A percentile compares a stretch with the other conserved stretches of the same genome.
Conservation (phyloP, 2,329 filamentous ascomycete genomes). For the Orbilia javanica region DNA sequence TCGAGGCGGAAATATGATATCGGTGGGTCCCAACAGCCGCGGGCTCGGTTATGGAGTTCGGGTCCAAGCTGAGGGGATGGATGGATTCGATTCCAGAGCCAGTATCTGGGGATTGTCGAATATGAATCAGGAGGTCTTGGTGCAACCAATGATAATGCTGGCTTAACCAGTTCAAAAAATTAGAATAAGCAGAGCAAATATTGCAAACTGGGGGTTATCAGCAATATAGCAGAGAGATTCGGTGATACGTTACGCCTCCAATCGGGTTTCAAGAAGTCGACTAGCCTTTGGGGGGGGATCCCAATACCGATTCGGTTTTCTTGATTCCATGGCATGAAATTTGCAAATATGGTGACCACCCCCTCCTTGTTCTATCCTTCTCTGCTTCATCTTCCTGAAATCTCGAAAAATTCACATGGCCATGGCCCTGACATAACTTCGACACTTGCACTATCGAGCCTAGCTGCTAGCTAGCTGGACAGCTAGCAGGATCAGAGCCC, state of each 20-base stretch:
- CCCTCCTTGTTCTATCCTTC: constrained; percentile 10
- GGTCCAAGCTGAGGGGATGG: constrained; percentile 40
- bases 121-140: constrained; percentile 58
- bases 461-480: not conserved
- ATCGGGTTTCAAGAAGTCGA: not conserved
- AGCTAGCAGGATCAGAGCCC: not conserved
- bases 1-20: constrained; percentile 44
- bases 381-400: constrained; percentile 25
- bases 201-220: constrained; percentile 17
- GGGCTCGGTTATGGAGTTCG: constrained; percentile 34
- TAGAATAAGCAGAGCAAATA: not conserved
- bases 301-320: not conserved
- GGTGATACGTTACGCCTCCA: constrained; percentile 26
- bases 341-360: constrained; percentile 19
- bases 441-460: constrained; percentile 11
- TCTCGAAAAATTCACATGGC: not conserved
- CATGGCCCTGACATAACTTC: constrained; percentile 14
- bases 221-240: constrained; percentile 9
- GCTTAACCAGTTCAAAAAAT: not conserved
- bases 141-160: constrained; percentile 31
- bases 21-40: constrained; percentile 24
- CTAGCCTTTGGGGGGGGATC: constrained; percentile 28
- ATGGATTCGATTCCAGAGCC: constrained; percentile 4
- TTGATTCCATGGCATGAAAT: constrained; percentile 22
- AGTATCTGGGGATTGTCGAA: constrained; percentile 38